phyloP scores from a whole-genome alignment of 1,284 basidiomycete genomes.

The Microbotryum silenes-acaulis region DNA sequence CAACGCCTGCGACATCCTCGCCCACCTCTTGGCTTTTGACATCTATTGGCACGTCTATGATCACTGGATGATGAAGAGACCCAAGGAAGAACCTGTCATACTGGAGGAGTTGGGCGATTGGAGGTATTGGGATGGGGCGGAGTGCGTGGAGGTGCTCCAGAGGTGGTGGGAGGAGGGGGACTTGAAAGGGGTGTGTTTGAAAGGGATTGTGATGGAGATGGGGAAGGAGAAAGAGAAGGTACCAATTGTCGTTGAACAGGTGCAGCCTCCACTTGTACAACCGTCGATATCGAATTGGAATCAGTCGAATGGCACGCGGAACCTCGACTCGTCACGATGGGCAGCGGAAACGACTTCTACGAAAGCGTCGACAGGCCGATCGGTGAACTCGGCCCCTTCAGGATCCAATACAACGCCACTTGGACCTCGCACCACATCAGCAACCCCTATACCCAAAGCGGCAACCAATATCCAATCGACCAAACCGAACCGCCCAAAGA shows the following conservation, averaged over 20 bases:
- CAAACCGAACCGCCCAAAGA: background rate
- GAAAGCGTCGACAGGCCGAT: too few relatives aligned
- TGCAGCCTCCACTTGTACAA: background rate
- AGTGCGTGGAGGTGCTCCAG: background rate
- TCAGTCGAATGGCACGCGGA: background rate
- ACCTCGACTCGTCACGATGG: slow-evolving; percentile 6
- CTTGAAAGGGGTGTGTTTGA: slow-evolving; percentile 6
- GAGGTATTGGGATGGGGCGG: slow-evolving; percentile 12
- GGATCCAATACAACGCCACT: background rate
- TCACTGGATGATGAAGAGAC: background rate
- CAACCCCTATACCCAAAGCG: background rate
- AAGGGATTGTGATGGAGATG: slow-evolving; percentile 8
- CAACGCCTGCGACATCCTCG: slow-evolving; percentile 15
- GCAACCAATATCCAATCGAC: background rate
- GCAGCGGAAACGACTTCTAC: background rate
- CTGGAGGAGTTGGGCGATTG: slow-evolving; percentile 18
- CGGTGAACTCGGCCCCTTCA: too few relatives aligned
- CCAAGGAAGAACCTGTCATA: background rate
- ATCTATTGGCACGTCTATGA: slow-evolving; percentile 12
- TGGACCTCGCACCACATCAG: background rate
- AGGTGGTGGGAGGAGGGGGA: slow-evolving; percentile 23
- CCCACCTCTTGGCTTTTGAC: slow-evolving; percentile 16
- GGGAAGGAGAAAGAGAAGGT: background rate
- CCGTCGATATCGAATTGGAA: background rate
- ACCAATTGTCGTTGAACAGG: background rate